Base-by-base conservation (phyloP, 2,329 filamentous ascomycete species). In the Claviceps pazoutovae region DNA sequence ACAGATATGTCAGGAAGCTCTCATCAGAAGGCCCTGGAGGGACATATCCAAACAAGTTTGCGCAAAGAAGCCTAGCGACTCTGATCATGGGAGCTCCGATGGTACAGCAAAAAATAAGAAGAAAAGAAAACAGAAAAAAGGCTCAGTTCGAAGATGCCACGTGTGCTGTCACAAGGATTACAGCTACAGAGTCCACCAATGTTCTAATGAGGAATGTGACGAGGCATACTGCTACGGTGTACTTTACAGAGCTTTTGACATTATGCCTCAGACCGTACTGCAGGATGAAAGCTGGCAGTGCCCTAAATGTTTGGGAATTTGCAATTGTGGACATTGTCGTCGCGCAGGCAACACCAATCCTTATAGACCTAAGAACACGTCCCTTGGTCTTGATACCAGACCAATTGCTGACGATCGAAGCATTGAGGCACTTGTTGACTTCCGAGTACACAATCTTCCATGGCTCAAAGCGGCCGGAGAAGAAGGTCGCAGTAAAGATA, bases 211-310 rank as follows among this genome's bases (percentile, higher is more conserved):
- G 2, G 78, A 76, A 8, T 97, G 93, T 61, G 74, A 76, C 13
- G 74, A 86, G 51, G 80, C 79, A 0, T 98, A 94, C 64, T 97
- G 93, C 65, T 98, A 94, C 62, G 91, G 91, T n/a, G 85, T 85
- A 16, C 74, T 98, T 1, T 97, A 89, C 68, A 78, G 93, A 51
- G 90, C 88, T 0, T 95, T 95, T 61, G 91, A 97, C 64, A 79
- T 89, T 64, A 85, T 88, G 78, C 93, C 93, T 0, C 81, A 91
- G 59, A 74, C 80, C 19, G 80, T 90, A 1, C 84, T 96, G 76
- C 83, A 94, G 62, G 76, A 87, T 56, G 79, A 83, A 56, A 74
- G 82, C 47, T 98, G 93, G 91, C 79, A 84, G 60, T 98, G 93
- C 57, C 93, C 93, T 0, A 88, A 84, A 61, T 98, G 93, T 64